These are phyloP conservation scores for Fraxinus albicans DNA, from an alignment of 305 asterid species.

Conservation along the genomic window DNA sequence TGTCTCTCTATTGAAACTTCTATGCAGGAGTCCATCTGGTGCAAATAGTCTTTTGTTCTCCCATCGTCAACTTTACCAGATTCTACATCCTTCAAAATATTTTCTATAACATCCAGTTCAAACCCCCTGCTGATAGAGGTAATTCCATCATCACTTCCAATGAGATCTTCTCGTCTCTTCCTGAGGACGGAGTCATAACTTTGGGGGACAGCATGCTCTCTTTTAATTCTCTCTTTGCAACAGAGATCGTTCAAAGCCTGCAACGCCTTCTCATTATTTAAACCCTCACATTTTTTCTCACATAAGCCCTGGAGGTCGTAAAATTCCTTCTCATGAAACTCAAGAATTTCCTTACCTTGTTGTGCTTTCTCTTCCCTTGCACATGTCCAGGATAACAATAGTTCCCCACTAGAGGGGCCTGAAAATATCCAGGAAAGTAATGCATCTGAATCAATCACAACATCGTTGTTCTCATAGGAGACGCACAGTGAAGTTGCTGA, in stretches of 20 bases:
- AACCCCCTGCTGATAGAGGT: conserved; percentile 46
- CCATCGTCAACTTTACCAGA: conserved; percentile 77
- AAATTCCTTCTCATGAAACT: conserved; percentile 77
- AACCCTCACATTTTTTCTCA: conserved; percentile 76
- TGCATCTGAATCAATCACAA: conserved; percentile 63
- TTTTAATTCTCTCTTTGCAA: conserved; percentile 72
- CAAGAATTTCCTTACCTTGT: conserved; percentile 67
- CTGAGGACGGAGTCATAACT: conserved; percentile 74
- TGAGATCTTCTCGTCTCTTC: conserved; percentile 70
- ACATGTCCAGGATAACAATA: conserved; percentile 60
- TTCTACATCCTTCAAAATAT: conserved; percentile 80
- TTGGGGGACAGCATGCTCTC: conserved; percentile 48
- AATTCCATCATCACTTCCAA: conserved; percentile 51
- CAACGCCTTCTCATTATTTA: conserved; percentile 78
- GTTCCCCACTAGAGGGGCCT: conserved; percentile 73
- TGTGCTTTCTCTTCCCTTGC: conserved; percentile 65
- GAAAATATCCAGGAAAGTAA: conserved; percentile 80
- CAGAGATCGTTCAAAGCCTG: conserved; percentile 78
- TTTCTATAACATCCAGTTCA: conserved; percentile 82
- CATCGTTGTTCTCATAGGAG: conserved; percentile 39
- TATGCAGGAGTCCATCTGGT: conserved; percentile 77
- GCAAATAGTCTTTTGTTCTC: conserved; percentile 69
- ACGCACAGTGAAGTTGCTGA: conserved; percentile 33
- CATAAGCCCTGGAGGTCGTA: conserved; percentile 68
- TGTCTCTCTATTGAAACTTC: conserved; percentile 47